Evolutionary conservation across 345 rosid species (phyloP).

Genomic region (Rhodamnia rubescens): DNA sequence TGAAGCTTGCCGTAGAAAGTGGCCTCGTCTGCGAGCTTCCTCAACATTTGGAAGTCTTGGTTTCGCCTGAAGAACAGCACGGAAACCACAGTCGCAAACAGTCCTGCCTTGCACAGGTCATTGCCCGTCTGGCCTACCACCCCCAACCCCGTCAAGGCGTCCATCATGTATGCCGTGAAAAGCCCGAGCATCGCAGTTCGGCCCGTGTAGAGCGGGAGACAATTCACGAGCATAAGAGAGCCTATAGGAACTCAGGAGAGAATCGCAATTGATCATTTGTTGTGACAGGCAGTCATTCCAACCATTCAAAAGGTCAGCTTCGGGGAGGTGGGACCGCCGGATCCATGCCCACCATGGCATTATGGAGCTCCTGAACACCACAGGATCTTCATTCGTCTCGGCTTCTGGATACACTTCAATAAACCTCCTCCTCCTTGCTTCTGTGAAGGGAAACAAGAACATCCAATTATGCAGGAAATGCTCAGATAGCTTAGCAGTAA

Average conservation of each 20-base stretch:
- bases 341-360: constrained; percentile 63
- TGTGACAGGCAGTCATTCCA: not conserved
- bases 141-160: constrained; percentile 30
- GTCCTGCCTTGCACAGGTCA: constrained; percentile 30
- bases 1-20: constrained; percentile 37
- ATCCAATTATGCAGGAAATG: not conserved
- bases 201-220: constrained; percentile 6
- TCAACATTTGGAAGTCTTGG: constrained; percentile 17
- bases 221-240: not conserved
- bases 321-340: constrained; percentile 29
- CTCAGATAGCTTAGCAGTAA: not conserved
- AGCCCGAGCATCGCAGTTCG: constrained; percentile 53
- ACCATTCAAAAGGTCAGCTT: constrained; percentile 45
- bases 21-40: constrained; percentile 31
- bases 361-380: constrained; percentile 39
- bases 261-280: not conserved
- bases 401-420: constrained; percentile 35
- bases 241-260: not conserved
- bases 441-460: constrained; percentile 9
- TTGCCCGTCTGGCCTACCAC: constrained; percentile 28
- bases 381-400: constrained; percentile 35
- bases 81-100: constrained; percentile 20
- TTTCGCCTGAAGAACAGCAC: constrained; percentile 15
- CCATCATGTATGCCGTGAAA: constrained; percentile 33
- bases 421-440: constrained; percentile 45